Evolutionary conservation across 1,139 yeast species (phyloP).

Genomic region (Yamadazyma sp.): DNA sequence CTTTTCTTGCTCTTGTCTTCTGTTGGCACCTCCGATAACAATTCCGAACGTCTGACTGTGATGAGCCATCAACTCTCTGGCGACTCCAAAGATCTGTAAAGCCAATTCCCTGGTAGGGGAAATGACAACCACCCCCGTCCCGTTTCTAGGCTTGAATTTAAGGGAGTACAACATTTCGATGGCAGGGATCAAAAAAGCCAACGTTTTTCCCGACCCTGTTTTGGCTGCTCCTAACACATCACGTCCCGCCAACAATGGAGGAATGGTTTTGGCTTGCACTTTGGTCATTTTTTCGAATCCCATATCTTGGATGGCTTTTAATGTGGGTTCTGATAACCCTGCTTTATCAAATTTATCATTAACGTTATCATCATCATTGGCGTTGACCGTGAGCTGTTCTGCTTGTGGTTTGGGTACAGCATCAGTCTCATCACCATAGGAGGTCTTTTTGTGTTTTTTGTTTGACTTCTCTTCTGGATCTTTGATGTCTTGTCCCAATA

Average conservation of each 20-base stretch:
- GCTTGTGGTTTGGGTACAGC: constrained; percentile 28
- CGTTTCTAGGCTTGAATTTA: constrained; percentile 59
- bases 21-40: constrained; percentile 97
- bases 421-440: constrained; percentile 8
- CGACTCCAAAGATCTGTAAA: constrained; percentile 94
- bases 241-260: constrained; percentile 91
- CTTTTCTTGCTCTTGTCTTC: constrained; percentile 96
- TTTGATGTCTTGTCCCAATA: constrained; percentile 45
- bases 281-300: constrained; percentile 89
- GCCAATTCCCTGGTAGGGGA: constrained; percentile 92
- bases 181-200: constrained; percentile 94
- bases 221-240: constrained; percentile 98
- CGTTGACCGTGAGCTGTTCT: constrained; percentile 22
- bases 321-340: constrained; percentile 75
- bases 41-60: constrained; percentile 95
- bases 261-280: constrained; percentile 92
- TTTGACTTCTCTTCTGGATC: constrained; percentile 35
- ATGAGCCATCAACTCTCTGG: constrained; percentile 85
- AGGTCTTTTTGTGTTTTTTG: constrained; percentile 21
- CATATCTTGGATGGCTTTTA: constrained; percentile 78
- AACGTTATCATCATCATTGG: constrained; percentile 26
- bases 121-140: constrained; percentile 82
- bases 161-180: constrained; percentile 85
- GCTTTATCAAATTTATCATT: constrained; percentile 48
- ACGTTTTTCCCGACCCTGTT: constrained; percentile 98